phyloP scores from a whole-genome alignment of 2,329 filamentous ascomycete genomes.

The Fusarium guadeloupense region DNA sequence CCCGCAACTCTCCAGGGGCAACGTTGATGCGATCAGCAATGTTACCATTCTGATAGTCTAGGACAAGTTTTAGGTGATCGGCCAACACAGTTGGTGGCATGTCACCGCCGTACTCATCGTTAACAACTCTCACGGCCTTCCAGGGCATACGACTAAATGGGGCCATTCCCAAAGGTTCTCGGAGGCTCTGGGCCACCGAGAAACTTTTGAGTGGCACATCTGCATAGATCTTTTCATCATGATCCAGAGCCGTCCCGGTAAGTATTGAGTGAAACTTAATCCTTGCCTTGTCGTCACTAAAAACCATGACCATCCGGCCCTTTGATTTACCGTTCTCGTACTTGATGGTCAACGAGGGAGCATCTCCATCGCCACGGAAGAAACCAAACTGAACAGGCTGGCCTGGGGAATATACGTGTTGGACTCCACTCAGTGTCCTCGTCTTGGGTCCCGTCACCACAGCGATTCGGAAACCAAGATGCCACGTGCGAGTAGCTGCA shows the following conservation, averaged over 20 bases:
- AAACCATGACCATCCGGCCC: constrained; percentile 80
- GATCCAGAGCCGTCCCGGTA: constrained; percentile 73
- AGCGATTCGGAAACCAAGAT: constrained; percentile 81
- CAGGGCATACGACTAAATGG: constrained; percentile 66
- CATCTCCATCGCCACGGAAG: constrained; percentile 74
- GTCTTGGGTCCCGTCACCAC: constrained; percentile 80
- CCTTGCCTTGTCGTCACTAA: constrained; percentile 76
- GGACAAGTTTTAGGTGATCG: constrained; percentile 77
- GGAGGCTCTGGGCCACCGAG: constrained; percentile 65
- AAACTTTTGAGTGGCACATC: constrained; percentile 74
- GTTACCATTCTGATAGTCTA: constrained; percentile 79
- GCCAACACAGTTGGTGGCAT: constrained; percentile 76
- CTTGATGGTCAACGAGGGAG: constrained; percentile 75
- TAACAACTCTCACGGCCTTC: constrained; percentile 77
- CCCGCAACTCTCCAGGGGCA: constrained; percentile 75
- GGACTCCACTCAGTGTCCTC: constrained; percentile 80
- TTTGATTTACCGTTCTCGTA: constrained; percentile 72
- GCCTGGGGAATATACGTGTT: constrained; percentile 72
- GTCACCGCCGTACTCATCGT: constrained; percentile 70
- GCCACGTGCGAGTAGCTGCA: constrained; percentile 74
- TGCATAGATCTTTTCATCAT: constrained; percentile 74
- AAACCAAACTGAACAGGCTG: constrained; percentile 81
- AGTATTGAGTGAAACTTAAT: constrained; percentile 76
- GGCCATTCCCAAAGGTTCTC: constrained; percentile 59
- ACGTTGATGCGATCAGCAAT: constrained; percentile 87